Base-by-base conservation (phyloP, 345 rosid species). In the Citrus cavaleriei region DNA sequence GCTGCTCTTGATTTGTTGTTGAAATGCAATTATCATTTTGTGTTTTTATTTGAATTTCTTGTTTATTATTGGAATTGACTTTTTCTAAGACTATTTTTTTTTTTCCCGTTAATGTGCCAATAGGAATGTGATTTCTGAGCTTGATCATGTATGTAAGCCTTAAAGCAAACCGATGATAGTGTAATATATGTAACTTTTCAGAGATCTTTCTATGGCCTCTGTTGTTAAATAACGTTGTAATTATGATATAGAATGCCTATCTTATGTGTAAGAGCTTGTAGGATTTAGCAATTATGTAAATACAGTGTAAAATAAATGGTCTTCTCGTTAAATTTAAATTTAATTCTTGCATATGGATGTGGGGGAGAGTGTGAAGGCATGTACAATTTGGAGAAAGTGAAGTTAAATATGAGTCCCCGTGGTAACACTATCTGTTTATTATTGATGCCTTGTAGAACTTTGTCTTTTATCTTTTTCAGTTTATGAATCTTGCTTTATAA, bases 401-500 rank as follows among this genome's bases (percentile, higher is more conserved):
- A 54, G 22, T 54, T 24, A 27, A 21, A 42, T 54, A n/a, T 35
- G 63, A 65, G 16, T 32, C 16, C 19, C 0, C 2, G 0, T 19
- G 18, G 74, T 74, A 28, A 24, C 63, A 27, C 35, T 12, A 28
- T 5, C 63, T 35, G 16, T 34, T 76, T 25, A 65, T 51, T 30
- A 35, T 24, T 57, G 38, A 65, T 79, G n/a, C 27, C 62, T 83
- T 64, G 68, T 42, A 72, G 69, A 79, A 68, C 73, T 40, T 73
- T 22, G 13, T 78, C 51, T 32, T 8, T 59, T 59, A 66, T 7
- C 18, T 10, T 57, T 61, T 73, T 37, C 37, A 25, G 27, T 79
- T 78, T 75, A 70, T 37, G 28, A 63, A 63, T 60, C 65, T 74
- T 79, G 25, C 42, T 70, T 77, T 75, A 55, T 73, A 32, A 51